A percentile compares a stretch with the other conserved stretches of the same genome.
Evolutionary conservation across 176 grass and related monocot species (phyloP).

Genomic region (Hordeum vulgare): DNA sequence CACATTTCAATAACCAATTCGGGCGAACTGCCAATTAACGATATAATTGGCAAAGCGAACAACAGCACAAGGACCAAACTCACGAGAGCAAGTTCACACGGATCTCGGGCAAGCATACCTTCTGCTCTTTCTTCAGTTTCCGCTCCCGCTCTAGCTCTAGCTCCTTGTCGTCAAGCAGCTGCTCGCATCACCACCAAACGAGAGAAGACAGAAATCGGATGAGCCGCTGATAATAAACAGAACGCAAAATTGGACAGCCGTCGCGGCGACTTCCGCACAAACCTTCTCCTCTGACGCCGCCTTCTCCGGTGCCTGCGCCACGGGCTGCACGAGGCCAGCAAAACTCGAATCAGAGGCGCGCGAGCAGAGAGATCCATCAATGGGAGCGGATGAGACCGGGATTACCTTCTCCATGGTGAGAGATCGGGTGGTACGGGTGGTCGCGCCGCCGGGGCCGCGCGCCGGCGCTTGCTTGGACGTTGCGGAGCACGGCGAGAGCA

Average conservation of each 20-base stretch:
- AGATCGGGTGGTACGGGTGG: background rate
- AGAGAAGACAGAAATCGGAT: background rate
- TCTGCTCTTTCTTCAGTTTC: slow-evolving; percentile 72
- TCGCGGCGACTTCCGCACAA: background rate
- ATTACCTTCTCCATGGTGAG: background rate
- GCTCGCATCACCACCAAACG: background rate
- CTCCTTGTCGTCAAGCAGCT: slow-evolving; percentile 58
- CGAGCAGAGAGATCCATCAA: background rate
- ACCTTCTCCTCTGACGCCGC: background rate
- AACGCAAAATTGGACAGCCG: background rate
- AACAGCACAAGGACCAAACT: background rate
- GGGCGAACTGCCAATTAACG: too few species aligned
- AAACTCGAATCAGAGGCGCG: background rate
- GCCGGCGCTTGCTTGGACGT: background rate
- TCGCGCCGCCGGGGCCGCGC: background rate
- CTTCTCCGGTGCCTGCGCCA: background rate
- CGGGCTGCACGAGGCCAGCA: background rate
- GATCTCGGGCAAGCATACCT: slow-evolving; percentile 24
- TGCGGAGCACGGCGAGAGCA: background rate
- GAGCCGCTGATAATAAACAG: background rate
- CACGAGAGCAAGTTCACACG: background rate
- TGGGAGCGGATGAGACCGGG: background rate
- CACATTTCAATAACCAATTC: background rate
- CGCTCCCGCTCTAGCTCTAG: slow-evolving; percentile 12
- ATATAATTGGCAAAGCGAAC: background rate